Evolutionary conservation across 352 stramenopile genomes (phyloP).

Genomic region (Thraustochytrium sp.): DNA sequence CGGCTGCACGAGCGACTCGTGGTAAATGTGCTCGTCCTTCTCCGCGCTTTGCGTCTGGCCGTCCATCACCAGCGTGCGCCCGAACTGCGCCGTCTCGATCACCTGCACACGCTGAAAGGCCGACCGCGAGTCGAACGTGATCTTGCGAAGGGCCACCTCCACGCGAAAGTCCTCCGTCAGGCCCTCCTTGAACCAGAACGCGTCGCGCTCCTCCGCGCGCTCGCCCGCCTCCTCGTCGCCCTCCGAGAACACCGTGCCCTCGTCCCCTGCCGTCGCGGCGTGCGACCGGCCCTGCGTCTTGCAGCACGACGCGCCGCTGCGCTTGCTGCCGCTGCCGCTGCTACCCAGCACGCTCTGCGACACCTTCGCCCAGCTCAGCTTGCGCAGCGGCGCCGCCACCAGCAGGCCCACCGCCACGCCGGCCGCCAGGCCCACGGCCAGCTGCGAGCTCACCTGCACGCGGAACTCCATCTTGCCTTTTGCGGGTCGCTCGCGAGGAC

Average conservation of each 20-base stretch:
- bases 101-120: conserved; percentile 87
- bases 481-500: too few species aligned
- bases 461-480: conserved; percentile 1
- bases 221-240: background rate
- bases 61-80: conserved; percentile 88
- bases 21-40: conserved; percentile 88
- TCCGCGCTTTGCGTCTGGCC: conserved; percentile 87
- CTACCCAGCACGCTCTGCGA: background rate
- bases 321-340: conserved; percentile 1
- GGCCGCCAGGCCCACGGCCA: background rate
- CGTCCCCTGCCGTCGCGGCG: background rate
- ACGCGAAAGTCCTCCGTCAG: conserved; percentile 78
- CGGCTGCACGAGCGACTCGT: conserved; percentile 88
- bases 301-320: background rate
- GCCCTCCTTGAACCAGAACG: conserved; percentile 63
- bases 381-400: background rate
- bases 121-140: conserved; percentile 75
- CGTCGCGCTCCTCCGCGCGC: conserved; percentile 30
- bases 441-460: conserved; percentile 6
- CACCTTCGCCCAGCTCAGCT: background rate
- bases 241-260: background rate
- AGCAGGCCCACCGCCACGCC: background rate
- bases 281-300: background rate
- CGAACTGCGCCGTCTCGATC: conserved; percentile 82
- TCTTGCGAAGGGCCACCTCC: conserved; percentile 74